Conservation (phyloP, 2,329 filamentous ascomycete species). For the Microcyclosporella mali region DNA sequence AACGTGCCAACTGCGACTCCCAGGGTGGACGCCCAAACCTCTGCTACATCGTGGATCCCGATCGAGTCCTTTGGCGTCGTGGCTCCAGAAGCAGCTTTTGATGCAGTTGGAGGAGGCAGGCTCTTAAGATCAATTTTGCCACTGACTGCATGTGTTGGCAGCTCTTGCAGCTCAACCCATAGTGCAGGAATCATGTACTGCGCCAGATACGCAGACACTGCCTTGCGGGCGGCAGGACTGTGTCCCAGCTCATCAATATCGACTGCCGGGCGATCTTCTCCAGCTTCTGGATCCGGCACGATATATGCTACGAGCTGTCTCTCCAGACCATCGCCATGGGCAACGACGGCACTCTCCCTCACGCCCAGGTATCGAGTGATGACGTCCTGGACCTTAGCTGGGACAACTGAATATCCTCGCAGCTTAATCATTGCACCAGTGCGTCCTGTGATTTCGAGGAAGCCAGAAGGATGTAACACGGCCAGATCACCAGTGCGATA, state of each 20-base stretch:
- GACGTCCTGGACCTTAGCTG: conserved; percentile 67
- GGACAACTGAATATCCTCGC: conserved; percentile 70
- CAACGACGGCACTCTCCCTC: conserved; percentile 62
- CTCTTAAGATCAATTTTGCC: conserved; percentile 71
- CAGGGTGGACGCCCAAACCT: conserved; percentile 66
- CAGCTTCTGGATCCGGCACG: conserved; percentile 58
- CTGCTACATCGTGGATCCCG: conserved; percentile 59
- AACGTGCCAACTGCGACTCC: conserved; percentile 58
- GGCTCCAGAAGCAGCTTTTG: conserved; percentile 31
- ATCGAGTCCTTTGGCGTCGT: conserved; percentile 49
- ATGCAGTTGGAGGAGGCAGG: conserved; percentile 58
- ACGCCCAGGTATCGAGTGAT: conserved; percentile 66
- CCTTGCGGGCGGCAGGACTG: conserved; percentile 61
- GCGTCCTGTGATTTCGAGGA: conserved; percentile 68
- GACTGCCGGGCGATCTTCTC: conserved; percentile 50
- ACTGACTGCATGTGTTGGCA: conserved; percentile 72
- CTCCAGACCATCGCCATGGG: conserved; percentile 70
- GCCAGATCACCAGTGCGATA: conserved; percentile 70
- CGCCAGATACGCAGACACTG: conserved; percentile 60
- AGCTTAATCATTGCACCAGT: conserved; percentile 77
- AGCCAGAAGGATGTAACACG: conserved; percentile 58
- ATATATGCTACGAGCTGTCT: conserved; percentile 71
- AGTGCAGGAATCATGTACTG: conserved; percentile 78
- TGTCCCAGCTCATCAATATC: conserved; percentile 66
- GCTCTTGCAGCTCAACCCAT: conserved; percentile 65